Conservation (phyloP, 129 eudicot genomes). For the Calendula officinalis region DNA sequence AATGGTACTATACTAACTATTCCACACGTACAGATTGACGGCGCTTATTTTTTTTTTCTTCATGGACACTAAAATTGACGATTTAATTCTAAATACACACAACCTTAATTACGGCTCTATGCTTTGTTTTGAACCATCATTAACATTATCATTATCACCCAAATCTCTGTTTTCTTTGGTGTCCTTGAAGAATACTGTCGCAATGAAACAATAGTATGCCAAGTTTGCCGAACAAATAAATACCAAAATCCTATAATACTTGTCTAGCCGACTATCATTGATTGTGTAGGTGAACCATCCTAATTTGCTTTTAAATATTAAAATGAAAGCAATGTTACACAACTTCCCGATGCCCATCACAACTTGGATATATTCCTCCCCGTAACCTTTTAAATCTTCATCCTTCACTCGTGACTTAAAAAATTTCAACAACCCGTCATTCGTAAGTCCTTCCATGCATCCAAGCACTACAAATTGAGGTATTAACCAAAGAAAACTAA, state of each 20-base stretch:
- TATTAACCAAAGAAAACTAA: slow-evolving; percentile 27
- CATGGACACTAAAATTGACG: too few species aligned
- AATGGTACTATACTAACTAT: too few species aligned
- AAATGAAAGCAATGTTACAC: background rate
- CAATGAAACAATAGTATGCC: background rate
- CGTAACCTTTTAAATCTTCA: background rate
- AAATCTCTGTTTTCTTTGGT: background rate
- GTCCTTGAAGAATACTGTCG: background rate
- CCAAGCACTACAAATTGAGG: slow-evolving; percentile 24
- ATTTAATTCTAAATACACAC: too few species aligned
- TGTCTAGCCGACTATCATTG: slow-evolving; percentile 16
- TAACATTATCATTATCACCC: background rate
- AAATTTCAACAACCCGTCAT: slow-evolving; percentile 14
- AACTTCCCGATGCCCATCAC: slow-evolving; percentile 17
- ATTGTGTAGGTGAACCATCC: slow-evolving; percentile 21
- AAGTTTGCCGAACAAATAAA: background rate
- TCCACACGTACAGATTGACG: too few species aligned
- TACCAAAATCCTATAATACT: slow-evolving; percentile 4
- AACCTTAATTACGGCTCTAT: too few species aligned
- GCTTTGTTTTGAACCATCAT: too few species aligned
- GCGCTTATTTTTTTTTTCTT: too few species aligned
- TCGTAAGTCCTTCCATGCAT: slow-evolving; percentile 26
- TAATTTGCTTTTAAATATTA: background rate
- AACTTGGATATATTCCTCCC: slow-evolving; percentile 20
- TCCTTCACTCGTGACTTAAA: slow-evolving; percentile 1